These are phyloP conservation scores for Ramalina intermedia DNA, from an alignment of 495 filamentous ascomycete genomes.

Conservation along the genomic window DNA sequence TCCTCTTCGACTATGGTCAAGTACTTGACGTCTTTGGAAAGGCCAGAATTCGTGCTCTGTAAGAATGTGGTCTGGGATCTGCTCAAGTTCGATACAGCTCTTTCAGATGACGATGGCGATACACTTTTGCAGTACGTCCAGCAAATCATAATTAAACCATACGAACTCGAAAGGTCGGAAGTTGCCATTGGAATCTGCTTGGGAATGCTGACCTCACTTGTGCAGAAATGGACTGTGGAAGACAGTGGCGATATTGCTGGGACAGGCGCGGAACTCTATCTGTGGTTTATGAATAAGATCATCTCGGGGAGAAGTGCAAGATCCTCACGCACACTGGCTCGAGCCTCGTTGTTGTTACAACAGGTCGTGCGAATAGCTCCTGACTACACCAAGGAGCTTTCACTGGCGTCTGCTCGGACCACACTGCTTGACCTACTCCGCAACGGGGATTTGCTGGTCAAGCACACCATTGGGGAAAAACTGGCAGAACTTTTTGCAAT, in stretches of 20 bases:
- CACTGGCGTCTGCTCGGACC: conserved; percentile 53
- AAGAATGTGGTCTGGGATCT: conserved; percentile 34
- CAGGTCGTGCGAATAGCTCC: conserved; percentile 48
- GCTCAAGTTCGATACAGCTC: conserved; percentile 20
- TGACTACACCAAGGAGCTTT: conserved; percentile 39
- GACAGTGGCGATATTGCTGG: conserved; percentile 40
- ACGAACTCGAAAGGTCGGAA: conserved; percentile 63
- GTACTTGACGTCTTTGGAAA: conserved; percentile 40
- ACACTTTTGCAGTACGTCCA: conserved; percentile 38
- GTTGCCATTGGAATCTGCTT: conserved; percentile 54
- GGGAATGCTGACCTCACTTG: conserved; percentile 52
- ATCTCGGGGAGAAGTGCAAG: conserved; percentile 52
- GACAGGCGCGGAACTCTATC: conserved; percentile 60
- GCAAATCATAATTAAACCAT: conserved; percentile 44
- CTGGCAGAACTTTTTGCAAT: conserved; percentile 67
- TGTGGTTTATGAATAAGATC: conserved; percentile 53
- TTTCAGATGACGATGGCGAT: conserved; percentile 25
- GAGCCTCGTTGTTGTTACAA: conserved; percentile 49
- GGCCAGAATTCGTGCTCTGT: conserved; percentile 45
- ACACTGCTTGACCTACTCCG: conserved; percentile 59
- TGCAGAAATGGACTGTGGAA: conserved; percentile 44
- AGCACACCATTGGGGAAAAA: conserved; percentile 52
- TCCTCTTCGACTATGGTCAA: conserved; percentile 31
- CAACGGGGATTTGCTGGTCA: conserved; percentile 53
- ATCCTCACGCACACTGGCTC: conserved; percentile 44